phyloP scores from a whole-genome alignment of 1,139 yeast genomes.

The Williopsis jadinii region DNA sequence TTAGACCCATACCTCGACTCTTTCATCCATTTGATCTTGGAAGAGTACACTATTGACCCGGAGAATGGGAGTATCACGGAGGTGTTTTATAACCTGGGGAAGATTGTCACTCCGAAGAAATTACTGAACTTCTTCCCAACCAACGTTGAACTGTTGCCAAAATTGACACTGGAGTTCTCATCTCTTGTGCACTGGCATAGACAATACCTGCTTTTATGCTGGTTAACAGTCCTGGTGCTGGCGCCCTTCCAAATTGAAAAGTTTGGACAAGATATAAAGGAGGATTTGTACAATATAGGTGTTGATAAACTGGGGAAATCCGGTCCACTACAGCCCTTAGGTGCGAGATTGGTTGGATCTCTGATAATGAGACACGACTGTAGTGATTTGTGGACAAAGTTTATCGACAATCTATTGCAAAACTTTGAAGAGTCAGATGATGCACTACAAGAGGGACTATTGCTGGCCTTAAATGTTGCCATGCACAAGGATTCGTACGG shows the following conservation, averaged over 20 bases:
- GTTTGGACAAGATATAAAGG: constrained; percentile 31
- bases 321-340: constrained; percentile 37
- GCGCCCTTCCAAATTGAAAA: constrained; percentile 61
- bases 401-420: constrained; percentile 26
- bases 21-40: constrained; percentile 29
- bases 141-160: constrained; percentile 44
- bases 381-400: constrained; percentile 5
- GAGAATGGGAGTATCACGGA: constrained; percentile 14
- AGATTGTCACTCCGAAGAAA: constrained; percentile 59
- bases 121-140: constrained; percentile 53
- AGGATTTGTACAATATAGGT: constrained; percentile 32
- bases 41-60: constrained; percentile 22
- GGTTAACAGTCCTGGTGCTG: constrained; percentile 64
- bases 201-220: constrained; percentile 52
- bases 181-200: constrained; percentile 41
- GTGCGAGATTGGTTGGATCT: constrained; percentile 24
- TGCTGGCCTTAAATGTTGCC: constrained; percentile 15
- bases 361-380: constrained; percentile 23
- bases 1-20: constrained; percentile 36
- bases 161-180: constrained; percentile 26
- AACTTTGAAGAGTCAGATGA: constrained; percentile 5
- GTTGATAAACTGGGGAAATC: constrained; percentile 29
- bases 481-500: constrained; percentile 17
- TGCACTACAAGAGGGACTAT: constrained; percentile 10
- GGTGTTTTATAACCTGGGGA: constrained; percentile 51